These are phyloP conservation scores for Dactylonectria estremocensis DNA, from an alignment of 2,329 filamentous ascomycete species.

Conservation along the genomic window DNA sequence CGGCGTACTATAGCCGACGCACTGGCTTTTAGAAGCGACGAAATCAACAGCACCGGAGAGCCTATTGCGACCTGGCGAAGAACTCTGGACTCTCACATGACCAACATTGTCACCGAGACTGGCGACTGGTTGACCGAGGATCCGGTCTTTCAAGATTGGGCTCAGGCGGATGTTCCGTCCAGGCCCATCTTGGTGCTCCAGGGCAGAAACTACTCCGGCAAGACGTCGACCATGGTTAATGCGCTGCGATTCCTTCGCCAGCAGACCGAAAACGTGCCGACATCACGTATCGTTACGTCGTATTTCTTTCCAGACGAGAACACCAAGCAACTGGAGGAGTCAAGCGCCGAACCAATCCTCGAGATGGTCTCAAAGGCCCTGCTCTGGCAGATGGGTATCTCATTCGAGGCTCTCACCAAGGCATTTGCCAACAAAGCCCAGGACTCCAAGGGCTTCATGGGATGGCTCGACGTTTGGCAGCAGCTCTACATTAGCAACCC, in stretches of 20 bases:
- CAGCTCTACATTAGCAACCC: neutral
- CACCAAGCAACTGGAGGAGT: neutral
- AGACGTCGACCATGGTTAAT: neutral
- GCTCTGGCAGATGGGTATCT: neutral
- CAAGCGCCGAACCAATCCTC: neutral
- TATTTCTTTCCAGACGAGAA: neutral
- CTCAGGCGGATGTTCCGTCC: neutral
- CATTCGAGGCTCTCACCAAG: neutral
- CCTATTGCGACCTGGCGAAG: slow-evolving; percentile 6
- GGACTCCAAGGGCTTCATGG: neutral
- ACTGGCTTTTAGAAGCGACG: neutral
- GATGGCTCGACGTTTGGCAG: neutral
- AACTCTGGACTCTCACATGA: neutral
- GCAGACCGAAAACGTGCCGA: neutral
- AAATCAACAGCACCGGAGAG: neutral
- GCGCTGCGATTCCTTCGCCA: neutral
- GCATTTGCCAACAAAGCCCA: neutral
- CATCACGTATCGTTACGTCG: neutral
- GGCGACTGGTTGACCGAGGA: slow-evolving; percentile 8
- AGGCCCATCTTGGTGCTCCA: neutral
- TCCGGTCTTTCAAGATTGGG: slow-evolving; percentile 7
- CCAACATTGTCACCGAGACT: neutral
- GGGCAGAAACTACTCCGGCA: neutral
- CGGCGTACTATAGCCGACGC: neutral
- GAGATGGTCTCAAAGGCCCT: neutral